phyloP scores from a whole-genome alignment of 2,329 filamentous ascomycete species.

The Whalleya microplaca region DNA sequence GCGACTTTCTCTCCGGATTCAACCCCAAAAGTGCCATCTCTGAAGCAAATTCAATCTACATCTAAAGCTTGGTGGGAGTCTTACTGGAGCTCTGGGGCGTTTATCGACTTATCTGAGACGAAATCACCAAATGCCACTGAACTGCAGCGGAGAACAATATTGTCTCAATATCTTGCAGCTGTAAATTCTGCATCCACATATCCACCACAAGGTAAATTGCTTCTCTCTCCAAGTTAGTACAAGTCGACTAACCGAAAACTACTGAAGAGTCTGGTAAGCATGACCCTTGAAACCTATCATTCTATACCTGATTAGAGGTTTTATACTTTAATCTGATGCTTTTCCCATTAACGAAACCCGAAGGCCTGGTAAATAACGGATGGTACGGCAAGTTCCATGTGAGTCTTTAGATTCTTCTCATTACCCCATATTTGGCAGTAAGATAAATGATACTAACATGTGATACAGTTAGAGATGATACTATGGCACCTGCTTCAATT shows the following conservation, averaged over 20 bases:
- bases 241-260: conserved; percentile 1
- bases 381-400: conserved; percentile 61
- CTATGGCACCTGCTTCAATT: conserved; percentile 58
- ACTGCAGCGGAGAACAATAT: conserved; percentile 55
- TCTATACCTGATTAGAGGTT: conserved; percentile 11
- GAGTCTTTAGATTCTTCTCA: conserved; percentile 12
- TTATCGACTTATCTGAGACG: conserved; percentile 51
- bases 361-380: conserved; percentile 56
- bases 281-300: conserved; percentile 1
- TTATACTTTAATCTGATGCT: background rate
- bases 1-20: conserved; percentile 38
- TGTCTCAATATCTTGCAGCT: conserved; percentile 57
- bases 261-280: conserved; percentile 20
- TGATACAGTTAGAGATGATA: conserved; percentile 53
- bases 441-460: background rate
- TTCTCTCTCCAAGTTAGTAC: background rate
- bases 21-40: conserved; percentile 24
- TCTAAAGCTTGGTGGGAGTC: conserved; percentile 50
- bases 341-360: conserved; percentile 13
- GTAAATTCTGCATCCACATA: conserved; percentile 55
- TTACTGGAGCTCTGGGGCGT: conserved; percentile 55
- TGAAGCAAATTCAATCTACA: conserved; percentile 34
- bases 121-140: conserved; percentile 48
- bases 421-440: too few species aligned
- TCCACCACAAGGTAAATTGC: conserved; percentile 47